Base-by-base conservation (phyloP, 108 stramenopile genomes). In the Poteriospumella lacustris region DNA sequence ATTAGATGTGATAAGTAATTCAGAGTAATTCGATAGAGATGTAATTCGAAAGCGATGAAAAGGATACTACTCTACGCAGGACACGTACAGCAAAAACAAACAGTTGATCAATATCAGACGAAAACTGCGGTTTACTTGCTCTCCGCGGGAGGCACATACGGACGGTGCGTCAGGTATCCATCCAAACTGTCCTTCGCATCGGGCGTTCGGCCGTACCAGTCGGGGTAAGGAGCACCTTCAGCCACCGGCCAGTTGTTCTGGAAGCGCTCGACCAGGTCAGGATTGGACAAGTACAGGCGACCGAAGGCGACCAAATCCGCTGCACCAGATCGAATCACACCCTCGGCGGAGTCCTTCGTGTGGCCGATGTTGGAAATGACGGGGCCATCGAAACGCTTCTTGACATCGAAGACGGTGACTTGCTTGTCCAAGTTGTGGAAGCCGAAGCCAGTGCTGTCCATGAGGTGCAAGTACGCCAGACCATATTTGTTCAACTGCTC, bases 201-300 rank as follows among this genome's bases (percentile, higher is more conserved):
- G 19, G 9, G 9, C 9, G 47, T 19, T 19, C 19, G 9, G 47
- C 47, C 47, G 19, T 9, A 15, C 47, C 47, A 52, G 9, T 19
- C 47, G 19, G 47, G 47, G 19, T 52, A 9, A 52, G 19, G 15
- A 9, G 47, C 9, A 19, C 19, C 19, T 9, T 9, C 15, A 44
- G 87, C 78, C 3, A 89, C 34, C 12, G 85, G 83, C 89, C 83
- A 88, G 26, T 83, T 81, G 64, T 88, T 83, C 31, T 62, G 60
- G 68, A 84, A 90, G 43, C 91, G 88, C 39, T 82, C 84, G 39
- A 77, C 80, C 62, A 91, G 81, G 78, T 93, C 92, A 26, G 92
- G 92, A 68, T 91, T 93, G 59, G 82, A 68, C 58, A 93, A 88
- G 86, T 85, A 91, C 39, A 82, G 76, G 5, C 92, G 85, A 28